phyloP scores from a whole-genome alignment of 192 early-diverging fungal genomes.

The Rhizoclosmatium globosum region DNA sequence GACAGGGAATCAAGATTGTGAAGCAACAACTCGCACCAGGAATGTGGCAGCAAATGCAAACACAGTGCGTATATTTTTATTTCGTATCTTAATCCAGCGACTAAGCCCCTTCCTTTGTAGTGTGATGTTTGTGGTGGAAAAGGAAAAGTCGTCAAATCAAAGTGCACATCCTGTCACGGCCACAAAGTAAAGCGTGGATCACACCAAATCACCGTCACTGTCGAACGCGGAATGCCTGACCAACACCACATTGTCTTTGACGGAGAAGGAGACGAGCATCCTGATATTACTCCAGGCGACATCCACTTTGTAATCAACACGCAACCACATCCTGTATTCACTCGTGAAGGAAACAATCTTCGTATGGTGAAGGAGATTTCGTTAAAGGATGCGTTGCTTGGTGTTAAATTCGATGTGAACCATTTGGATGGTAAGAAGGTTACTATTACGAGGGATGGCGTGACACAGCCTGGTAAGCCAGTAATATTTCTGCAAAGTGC shows the following conservation, averaged over 20 bases:
- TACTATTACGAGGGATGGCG: conserved; percentile 51
- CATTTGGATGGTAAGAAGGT: conserved; percentile 77
- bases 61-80: conserved; percentile 55
- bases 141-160: conserved; percentile 83
- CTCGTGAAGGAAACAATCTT: conserved; percentile 78
- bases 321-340: conserved; percentile 75
- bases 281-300: conserved; percentile 88
- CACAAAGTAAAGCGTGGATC: conserved; percentile 84
- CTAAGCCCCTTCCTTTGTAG: conserved; percentile 21
- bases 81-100: background rate
- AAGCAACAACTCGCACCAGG: conserved; percentile 91
- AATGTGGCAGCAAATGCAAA: conserved; percentile 94
- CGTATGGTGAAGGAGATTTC: conserved; percentile 80
- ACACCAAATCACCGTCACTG: conserved; percentile 77
- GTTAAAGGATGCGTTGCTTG: conserved; percentile 80
- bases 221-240: conserved; percentile 88
- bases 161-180: conserved; percentile 86
- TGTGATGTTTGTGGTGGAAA: conserved; percentile 92
- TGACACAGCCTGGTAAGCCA: conserved; percentile 64
- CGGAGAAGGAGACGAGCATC: conserved; percentile 88
- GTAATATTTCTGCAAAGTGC: background rate
- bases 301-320: conserved; percentile 81
- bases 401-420: conserved; percentile 77
- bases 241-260: conserved; percentile 81
- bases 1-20: conserved; percentile 80